Percentiles rank a stretch among this genome's conserved stretches.
phyloP scores from a whole-genome alignment of 768 basidiomycete genomes.

The Tylopilus vinaceipallidus region DNA sequence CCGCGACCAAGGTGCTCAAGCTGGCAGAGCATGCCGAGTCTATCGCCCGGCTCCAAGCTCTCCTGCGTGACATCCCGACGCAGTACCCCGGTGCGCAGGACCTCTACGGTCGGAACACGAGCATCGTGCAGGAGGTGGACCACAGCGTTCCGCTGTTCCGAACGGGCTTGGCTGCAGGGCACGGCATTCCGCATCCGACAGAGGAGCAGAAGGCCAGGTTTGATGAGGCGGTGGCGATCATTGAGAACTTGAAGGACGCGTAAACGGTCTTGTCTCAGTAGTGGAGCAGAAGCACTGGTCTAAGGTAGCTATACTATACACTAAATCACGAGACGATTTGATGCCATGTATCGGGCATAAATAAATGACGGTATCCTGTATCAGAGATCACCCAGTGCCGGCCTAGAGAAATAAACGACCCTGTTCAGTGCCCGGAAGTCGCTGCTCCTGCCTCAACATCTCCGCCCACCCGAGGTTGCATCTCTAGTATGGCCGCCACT shows the following conservation, averaged over 20 bases:
- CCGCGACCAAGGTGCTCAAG: conserved; percentile 50
- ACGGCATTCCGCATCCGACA: conserved; percentile 47
- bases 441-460: background rate
- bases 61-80: conserved; percentile 49
- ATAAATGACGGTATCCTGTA: background rate
- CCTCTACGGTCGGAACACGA: conserved; percentile 68
- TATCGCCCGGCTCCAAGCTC: conserved; percentile 44
- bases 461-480: background rate
- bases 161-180: conserved; percentile 55
- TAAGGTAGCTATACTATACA: too few species aligned
- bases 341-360: background rate
- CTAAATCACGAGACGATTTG: background rate
- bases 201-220: conserved; percentile 67
- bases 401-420: background rate
- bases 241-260: conserved; percentile 36
- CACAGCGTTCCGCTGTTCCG: background rate
- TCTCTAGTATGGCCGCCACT: background rate
- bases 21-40: conserved; percentile 7
- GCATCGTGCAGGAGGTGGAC: conserved; percentile 52
- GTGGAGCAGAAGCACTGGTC: too few species aligned
- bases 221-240: conserved; percentile 65
- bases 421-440: background rate
- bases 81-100: conserved; percentile 57
- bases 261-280: background rate
- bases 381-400: too few species aligned